These are phyloP conservation scores for Domatiomyces catenatus DNA, from an alignment of 2,329 filamentous ascomycete genomes.

Conservation along the genomic window DNA sequence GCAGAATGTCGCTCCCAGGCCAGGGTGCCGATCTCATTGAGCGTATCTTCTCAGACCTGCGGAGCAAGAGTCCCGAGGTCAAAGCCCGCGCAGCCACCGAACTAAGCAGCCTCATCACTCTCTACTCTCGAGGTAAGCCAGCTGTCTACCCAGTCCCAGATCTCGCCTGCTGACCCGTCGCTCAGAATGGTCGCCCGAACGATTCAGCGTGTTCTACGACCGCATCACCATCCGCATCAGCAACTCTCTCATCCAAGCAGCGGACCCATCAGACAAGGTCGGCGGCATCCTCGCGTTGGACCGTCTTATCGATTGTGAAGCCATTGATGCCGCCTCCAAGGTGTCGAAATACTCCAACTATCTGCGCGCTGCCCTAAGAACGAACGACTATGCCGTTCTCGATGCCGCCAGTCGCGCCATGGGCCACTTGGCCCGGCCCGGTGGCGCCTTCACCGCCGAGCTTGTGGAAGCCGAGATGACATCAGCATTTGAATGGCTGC, in stretches of 20 bases:
- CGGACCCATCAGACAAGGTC: conserved; percentile 73
- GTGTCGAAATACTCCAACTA: conserved; percentile 89
- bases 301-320: conserved; percentile 87
- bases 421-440: conserved; percentile 78
- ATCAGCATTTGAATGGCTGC: conserved; percentile 89
- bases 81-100: conserved; percentile 35
- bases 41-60: conserved; percentile 42
- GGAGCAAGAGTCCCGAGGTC: conserved; percentile 39
- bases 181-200: conserved; percentile 62
- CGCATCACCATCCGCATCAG: conserved; percentile 51
- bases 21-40: conserved; percentile 35
- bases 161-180: conserved; percentile 4
- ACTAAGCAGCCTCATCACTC: conserved; percentile 31
- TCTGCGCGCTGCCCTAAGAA: conserved; percentile 71
- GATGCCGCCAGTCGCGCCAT: conserved; percentile 76
- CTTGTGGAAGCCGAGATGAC: conserved; percentile 94
- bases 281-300: conserved; percentile 87
- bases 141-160: not conserved
- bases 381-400: conserved; percentile 84
- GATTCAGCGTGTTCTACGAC: conserved; percentile 58
- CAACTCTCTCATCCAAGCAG: conserved; percentile 65
- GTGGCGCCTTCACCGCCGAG: conserved; percentile 85
- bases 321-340: conserved; percentile 82
- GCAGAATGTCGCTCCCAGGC: conserved; percentile 31
- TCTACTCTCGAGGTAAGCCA: conserved; percentile 30